Percentiles rank a stretch among this genome's conserved stretches.
Evolutionary conservation across 495 filamentous ascomycete species (phyloP).

Genomic region (Letharia columbiana): DNA sequence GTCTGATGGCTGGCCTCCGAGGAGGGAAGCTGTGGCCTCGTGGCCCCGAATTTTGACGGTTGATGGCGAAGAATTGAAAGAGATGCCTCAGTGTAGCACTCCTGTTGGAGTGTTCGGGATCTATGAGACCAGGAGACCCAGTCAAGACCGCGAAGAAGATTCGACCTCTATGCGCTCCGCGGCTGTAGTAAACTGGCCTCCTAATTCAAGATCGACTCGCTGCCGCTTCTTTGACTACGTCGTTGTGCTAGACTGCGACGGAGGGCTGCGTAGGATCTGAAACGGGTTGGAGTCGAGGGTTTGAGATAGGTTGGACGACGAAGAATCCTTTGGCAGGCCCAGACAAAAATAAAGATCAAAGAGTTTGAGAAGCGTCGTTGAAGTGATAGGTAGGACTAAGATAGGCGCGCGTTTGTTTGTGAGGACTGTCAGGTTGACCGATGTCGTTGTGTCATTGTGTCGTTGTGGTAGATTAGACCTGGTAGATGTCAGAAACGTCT

Average conservation of each 20-base stretch:
- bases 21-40: slow-evolving; percentile 55
- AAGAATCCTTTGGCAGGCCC: not conserved
- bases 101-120: slow-evolving; percentile 2
- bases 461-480: not conserved
- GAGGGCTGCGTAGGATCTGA: not conserved
- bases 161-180: not conserved
- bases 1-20: slow-evolving; percentile 50
- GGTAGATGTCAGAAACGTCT: not conserved
- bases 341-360: not conserved
- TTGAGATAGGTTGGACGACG: not conserved
- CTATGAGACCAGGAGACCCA: not conserved
- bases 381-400: not conserved
- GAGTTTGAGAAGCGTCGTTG: not conserved
- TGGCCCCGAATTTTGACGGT: slow-evolving; percentile 51
- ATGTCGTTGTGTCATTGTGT: not conserved
- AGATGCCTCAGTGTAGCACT: not conserved
- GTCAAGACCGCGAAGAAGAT: not conserved
- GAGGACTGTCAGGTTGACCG: too few species aligned
- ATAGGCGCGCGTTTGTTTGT: not conserved
- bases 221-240: not conserved
- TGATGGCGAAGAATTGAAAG: not conserved
- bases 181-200: too few species aligned
- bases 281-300: slow-evolving; percentile 2
- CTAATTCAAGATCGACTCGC: not conserved
- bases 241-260: not conserved